Conservation (phyloP, 2,329 filamentous ascomycete species). For the Rachicladosporium sp. region DNA sequence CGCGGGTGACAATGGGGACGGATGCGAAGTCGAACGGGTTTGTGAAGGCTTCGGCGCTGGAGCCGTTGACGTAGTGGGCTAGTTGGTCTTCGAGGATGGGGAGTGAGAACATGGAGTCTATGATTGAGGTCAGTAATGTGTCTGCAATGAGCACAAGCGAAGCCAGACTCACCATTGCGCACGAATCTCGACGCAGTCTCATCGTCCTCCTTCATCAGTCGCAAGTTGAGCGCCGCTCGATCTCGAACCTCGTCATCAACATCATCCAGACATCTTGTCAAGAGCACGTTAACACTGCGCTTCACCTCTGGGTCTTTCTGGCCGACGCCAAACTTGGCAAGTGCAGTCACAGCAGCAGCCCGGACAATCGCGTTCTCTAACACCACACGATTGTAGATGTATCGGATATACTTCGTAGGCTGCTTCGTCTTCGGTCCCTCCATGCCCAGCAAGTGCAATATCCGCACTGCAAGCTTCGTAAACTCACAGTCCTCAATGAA, state of each 20-base stretch:
- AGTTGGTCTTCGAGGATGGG: conserved; percentile 94
- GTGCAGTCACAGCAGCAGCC: conserved; percentile 84
- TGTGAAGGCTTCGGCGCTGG: conserved; percentile 74
- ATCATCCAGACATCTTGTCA: conserved; percentile 88
- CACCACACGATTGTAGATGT: conserved; percentile 98
- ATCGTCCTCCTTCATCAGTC: conserved; percentile 75
- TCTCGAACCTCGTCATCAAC: conserved; percentile 96
- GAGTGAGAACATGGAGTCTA: conserved; percentile 90
- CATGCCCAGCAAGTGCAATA: conserved; percentile 82
- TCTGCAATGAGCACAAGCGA: too few species aligned
- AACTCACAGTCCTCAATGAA: conserved; percentile 99
- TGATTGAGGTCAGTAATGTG: too few species aligned
- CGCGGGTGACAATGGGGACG: conserved; percentile 85
- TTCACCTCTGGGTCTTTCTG: conserved; percentile 96
- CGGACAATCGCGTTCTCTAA: conserved; percentile 93
- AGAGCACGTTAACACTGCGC: conserved; percentile 81
- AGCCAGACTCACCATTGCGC: conserved; percentile 92
- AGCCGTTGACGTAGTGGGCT: conserved; percentile 91
- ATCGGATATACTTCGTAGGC: conserved; percentile 96
- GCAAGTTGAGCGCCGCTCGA: conserved; percentile 81
- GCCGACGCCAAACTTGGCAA: conserved; percentile 93
- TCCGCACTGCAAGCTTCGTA: conserved; percentile 90
- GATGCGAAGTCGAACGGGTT: conserved; percentile 79
- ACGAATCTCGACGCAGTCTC: conserved; percentile 78
- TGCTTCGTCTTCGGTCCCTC: conserved; percentile 93